phyloP scores from a whole-genome alignment of 257 asterid genomes.

The Ocimum tenuiflorum region DNA sequence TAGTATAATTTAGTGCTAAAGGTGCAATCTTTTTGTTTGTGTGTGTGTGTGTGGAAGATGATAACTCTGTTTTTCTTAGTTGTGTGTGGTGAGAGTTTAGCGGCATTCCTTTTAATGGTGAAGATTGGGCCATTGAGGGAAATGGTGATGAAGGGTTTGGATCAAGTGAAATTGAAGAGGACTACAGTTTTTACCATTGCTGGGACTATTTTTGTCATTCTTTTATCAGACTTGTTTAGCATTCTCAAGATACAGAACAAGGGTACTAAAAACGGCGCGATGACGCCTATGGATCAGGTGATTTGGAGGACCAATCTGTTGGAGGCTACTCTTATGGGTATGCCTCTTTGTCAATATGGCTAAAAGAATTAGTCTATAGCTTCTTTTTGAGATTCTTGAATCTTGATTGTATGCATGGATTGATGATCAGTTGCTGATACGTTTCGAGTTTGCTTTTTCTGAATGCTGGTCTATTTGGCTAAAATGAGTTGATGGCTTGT shows the following conservation, averaged over 20 bases:
- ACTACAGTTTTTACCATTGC: slow-evolving; percentile 82
- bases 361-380: neutral
- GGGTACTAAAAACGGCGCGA: slow-evolving; percentile 87
- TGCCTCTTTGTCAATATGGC: neutral
- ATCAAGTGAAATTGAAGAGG: slow-evolving; percentile 82
- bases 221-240: slow-evolving; percentile 67
- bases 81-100: slow-evolving; percentile 61
- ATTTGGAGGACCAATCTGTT: slow-evolving; percentile 97
- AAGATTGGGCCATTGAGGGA: slow-evolving; percentile 94
- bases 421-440: neutral
- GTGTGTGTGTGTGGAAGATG: too few relatives aligned
- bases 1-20: slow-evolving; percentile 6
- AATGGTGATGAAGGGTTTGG: slow-evolving; percentile 71
- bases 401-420: neutral
- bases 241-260: slow-evolving; percentile 87
- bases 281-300: slow-evolving; percentile 99
- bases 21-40: neutral
- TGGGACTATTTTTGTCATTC: slow-evolving; percentile 71
- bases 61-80: slow-evolving; percentile 75
- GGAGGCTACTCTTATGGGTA: slow-evolving; percentile 98
- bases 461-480: too few relatives aligned
- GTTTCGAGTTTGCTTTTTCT: too few relatives aligned
- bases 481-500: neutral
- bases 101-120: slow-evolving; percentile 81
- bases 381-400: neutral